Evolutionary conservation across 371 early-diverging fungal genomes (phyloP), one percentile per base, ranked within the genome.

Genomic region (Phascolomyces articulosus): DNA sequence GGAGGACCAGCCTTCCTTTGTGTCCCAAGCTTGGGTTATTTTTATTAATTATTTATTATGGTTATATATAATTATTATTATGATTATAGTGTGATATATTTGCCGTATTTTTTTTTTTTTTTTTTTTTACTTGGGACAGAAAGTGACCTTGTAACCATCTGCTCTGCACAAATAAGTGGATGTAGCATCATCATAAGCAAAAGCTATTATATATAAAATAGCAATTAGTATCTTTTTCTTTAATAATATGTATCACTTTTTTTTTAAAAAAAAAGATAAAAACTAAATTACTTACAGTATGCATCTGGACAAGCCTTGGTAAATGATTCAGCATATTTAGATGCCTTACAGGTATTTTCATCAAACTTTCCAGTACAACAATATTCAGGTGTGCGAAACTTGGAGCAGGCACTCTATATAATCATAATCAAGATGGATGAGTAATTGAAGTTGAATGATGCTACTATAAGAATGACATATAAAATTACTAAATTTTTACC

Each of bases 151-250:
- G 72, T 82, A 84, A 6, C 60, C 64, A n/a, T 63, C 59, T n/a
- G 74, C 66, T 38, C 55, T 44, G 63, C 84, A 84, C 26, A 69
- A 64, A 68, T 73, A 82, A 2, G 78, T 74, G 61, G 71, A 71
- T 4, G 77, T 77, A 18, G 67, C 63, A 65, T 85, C 85, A 62
- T 85, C 85, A 55, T 78, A 82, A 23, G 80, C 80, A 70, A 74
- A 85, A 40, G 72, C 56, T 56, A 29, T 7, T 9, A 38, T 9
- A 4, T 29, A 9, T 2, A 49, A 10, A 68, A 65, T 74, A 74
- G 4, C n/a, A 49, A 20, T 7, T 7, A 49, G 49, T 49, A 38
- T 38, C 13, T 9, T 38, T 13, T 38, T 13, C 38, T 9, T 38
- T 38, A 38, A 38, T 13, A 9, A 38, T 13, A 38, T 6, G 9